These are phyloP conservation scores for Naegleria fowleri DNA, from an alignment of 208 protist genomes.

Conservation along the genomic window DNA sequence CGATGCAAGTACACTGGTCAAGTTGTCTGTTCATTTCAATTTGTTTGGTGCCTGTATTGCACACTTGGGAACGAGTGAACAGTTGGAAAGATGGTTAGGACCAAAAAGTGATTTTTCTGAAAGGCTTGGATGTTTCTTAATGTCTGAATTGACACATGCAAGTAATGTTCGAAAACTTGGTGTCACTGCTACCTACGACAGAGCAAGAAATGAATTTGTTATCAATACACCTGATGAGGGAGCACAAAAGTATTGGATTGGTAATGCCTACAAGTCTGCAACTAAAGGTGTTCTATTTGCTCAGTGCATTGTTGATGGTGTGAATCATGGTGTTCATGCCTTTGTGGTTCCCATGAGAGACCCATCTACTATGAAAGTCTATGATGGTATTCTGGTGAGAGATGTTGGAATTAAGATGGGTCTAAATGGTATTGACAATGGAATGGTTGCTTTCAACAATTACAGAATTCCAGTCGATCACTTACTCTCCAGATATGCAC, in stretches of 20 bases:
- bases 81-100: constrained; percentile 50
- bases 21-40: neutral
- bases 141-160: constrained; percentile 49
- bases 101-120: constrained; percentile 50
- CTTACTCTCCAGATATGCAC: constrained; percentile 32
- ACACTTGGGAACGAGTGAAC: constrained; percentile 56
- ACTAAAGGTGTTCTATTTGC: constrained; percentile 22
- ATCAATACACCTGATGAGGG: constrained; percentile 31
- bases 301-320: neutral
- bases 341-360: constrained; percentile 32
- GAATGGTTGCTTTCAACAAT: constrained; percentile 32
- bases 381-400: neutral
- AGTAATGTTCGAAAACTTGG: constrained; percentile 45
- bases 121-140: constrained; percentile 35
- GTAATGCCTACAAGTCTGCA: constrained; percentile 9
- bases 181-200: constrained; percentile 43
- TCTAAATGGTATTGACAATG: constrained; percentile 27
- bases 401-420: constrained; percentile 31
- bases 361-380: neutral
- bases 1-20: neutral
- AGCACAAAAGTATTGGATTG: constrained; percentile 39
- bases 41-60: constrained; percentile 62
- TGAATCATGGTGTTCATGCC: constrained; percentile 24
- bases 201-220: constrained; percentile 31
- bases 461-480: constrained; percentile 33